phyloP scores from a whole-genome alignment of 1,284 basidiomycete species.

The Erythrobasidium hasegawianum region DNA sequence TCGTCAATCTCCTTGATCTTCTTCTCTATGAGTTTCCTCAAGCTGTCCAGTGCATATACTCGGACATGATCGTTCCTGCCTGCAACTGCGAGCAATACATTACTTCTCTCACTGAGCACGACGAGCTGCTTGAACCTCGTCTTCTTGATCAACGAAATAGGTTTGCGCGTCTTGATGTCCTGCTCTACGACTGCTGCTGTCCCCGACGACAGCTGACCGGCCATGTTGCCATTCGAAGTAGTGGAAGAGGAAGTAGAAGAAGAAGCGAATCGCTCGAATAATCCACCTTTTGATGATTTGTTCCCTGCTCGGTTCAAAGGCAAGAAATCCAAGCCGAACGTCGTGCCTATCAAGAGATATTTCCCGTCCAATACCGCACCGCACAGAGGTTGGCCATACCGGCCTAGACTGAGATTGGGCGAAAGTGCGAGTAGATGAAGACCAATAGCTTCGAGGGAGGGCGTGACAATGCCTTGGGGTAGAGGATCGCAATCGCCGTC shows the following conservation, averaged over 20 bases:
- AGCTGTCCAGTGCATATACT: slow-evolving; percentile 45
- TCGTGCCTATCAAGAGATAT: slow-evolving; percentile 47
- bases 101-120: slow-evolving; percentile 43
- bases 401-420: slow-evolving; percentile 36
- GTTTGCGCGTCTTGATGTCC: slow-evolving; percentile 41
- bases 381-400: slow-evolving; percentile 44
- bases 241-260: slow-evolving; percentile 6
- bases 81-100: slow-evolving; percentile 46
- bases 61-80: slow-evolving; percentile 46
- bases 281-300: not conserved
- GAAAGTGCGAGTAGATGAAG: slow-evolving; percentile 41
- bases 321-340: slow-evolving; percentile 44
- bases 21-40: slow-evolving; percentile 45
- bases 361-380: slow-evolving; percentile 45
- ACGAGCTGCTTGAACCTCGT: slow-evolving; percentile 45
- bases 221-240: slow-evolving; percentile 14
- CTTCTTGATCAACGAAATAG: slow-evolving; percentile 45
- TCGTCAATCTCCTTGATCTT: slow-evolving; percentile 40
- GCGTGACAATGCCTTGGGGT: not conserved
- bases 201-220: not conserved
- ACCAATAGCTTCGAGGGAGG: slow-evolving; percentile 36
- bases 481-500: no score
- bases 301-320: slow-evolving; percentile 39
- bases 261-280: slow-evolving; percentile 19
- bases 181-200: slow-evolving; percentile 32